Conservation (phyloP, 768 basidiomycete species). For the Leccinum sublutescens region DNA sequence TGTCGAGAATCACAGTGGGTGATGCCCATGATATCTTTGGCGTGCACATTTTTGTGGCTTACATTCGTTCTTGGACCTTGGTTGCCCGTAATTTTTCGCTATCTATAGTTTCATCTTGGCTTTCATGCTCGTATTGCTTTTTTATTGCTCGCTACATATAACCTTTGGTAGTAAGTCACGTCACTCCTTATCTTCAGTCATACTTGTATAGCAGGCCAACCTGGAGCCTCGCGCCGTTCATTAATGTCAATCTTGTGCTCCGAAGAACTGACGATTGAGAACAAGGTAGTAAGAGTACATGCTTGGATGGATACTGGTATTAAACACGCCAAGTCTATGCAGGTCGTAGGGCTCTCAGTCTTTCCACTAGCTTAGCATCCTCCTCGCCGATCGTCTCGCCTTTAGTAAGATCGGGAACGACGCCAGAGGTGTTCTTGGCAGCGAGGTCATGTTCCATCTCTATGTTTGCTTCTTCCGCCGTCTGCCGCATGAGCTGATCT, state of each 20-base stretch:
- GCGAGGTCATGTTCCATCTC: constrained; percentile 91
- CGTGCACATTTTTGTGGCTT: background rate
- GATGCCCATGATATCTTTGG: constrained; percentile 4
- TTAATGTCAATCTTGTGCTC: constrained; percentile 12
- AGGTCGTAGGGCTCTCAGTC: constrained; percentile 85
- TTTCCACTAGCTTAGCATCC: constrained; percentile 78
- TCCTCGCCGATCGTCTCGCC: constrained; percentile 67
- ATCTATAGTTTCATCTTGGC: constrained; percentile 19
- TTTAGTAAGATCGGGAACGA: constrained; percentile 55
- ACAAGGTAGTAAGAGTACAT: constrained; percentile 12
- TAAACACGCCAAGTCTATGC: constrained; percentile 38
- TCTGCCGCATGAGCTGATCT: constrained; percentile 86
- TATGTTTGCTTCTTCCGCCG: constrained; percentile 95
- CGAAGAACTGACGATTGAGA: background rate
- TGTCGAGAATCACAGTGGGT: constrained; percentile 39
- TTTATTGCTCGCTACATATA: constrained; percentile 19
- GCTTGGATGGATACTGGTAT: background rate
- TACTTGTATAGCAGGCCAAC: constrained; percentile 2
- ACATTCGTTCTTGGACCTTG: constrained; percentile 14
- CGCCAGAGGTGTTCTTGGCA: constrained; percentile 50
- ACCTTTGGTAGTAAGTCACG: constrained; percentile 8
- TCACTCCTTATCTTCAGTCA: constrained; percentile 14
- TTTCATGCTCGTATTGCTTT: constrained; percentile 14
- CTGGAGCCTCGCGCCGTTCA: constrained; percentile 5
- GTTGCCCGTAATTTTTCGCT: constrained; percentile 27